A percentile compares a stretch with the other conserved stretches of the same genome.
Evolutionary conservation across 106 monocot species (phyloP).

Genomic region (Ottelia alismoides): DNA sequence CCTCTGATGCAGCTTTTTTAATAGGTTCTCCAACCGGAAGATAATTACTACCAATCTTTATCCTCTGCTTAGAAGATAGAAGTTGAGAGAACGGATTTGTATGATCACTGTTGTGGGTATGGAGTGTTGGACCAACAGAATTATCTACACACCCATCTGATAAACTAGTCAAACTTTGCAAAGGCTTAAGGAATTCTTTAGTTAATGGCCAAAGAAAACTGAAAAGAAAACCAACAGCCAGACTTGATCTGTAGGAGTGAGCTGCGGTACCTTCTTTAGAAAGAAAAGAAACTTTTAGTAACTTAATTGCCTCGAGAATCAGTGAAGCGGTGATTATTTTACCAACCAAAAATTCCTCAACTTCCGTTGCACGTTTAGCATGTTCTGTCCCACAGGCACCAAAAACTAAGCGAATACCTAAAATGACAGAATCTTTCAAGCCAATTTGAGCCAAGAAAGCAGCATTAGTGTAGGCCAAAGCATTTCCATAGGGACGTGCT

Average conservation of each 20-base stretch:
- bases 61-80: constrained; percentile 37
- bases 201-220: constrained; percentile 42
- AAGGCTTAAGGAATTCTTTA: constrained; percentile 12
- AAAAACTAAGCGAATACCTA: constrained; percentile 44
- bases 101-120: no score
- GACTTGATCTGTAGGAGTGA: constrained; percentile 42
- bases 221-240: constrained; percentile 63
- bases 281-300: constrained; percentile 34
- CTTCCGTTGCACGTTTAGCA: constrained; percentile 46
- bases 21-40: constrained; percentile 58
- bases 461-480: constrained; percentile 61
- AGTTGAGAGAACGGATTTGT: no score
- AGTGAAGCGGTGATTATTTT: constrained; percentile 40
- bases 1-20: constrained; percentile 55
- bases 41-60: constrained; percentile 31
- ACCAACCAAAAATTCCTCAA: constrained; percentile 43
- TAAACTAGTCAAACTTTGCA: no score
- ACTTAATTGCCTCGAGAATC: constrained; percentile 44
- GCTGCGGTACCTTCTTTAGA: constrained; percentile 41
- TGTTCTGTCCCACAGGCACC: constrained; percentile 59
- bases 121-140: no score
- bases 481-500: constrained; percentile 70
- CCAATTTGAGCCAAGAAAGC: constrained; percentile 51
- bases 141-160: no score
- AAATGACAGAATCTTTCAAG: constrained; percentile 12